Percentiles rank a stretch among this genome's conserved stretches.
Conservation (phyloP, 1,284 basidiomycete genomes). For the Leucocoprinus gongylophorus region DNA sequence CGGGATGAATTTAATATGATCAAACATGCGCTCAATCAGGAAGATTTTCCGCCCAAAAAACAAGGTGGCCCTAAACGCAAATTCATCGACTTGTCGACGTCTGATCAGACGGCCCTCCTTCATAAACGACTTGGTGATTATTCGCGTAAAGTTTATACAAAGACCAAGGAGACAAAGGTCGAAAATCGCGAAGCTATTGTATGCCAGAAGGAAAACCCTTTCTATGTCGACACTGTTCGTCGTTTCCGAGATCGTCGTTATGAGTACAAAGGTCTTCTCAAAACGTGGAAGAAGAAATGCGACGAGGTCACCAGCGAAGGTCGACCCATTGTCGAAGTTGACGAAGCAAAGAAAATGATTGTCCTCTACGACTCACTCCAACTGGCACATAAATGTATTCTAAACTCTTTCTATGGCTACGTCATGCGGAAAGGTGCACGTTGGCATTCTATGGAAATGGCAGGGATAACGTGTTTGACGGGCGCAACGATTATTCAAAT, state of each 20-base stretch:
- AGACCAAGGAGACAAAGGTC: slow-evolving; percentile 98
- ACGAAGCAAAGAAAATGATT: slow-evolving; percentile 99
- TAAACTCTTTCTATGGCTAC: slow-evolving; percentile 99
- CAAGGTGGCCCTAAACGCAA: slow-evolving; percentile 70
- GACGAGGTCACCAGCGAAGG: slow-evolving; percentile 68
- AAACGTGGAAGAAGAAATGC: slow-evolving; percentile 99
- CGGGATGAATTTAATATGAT: slow-evolving; percentile 99
- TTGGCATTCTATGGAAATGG: slow-evolving; percentile 99
- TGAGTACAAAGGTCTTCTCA: slow-evolving; percentile 98
- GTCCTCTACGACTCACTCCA: slow-evolving; percentile 99
- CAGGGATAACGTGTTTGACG: slow-evolving; percentile 97
- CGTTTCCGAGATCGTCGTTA: slow-evolving; percentile 97
- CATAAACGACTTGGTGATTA: slow-evolving; percentile 99
- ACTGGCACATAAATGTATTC: slow-evolving; percentile 98
- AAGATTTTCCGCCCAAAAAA: slow-evolving; percentile 81
- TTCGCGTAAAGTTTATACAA: slow-evolving; percentile 97
- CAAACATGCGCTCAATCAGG: slow-evolving; percentile 92
- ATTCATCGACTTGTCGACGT: slow-evolving; percentile 79
- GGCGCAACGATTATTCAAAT: slow-evolving; percentile 99
- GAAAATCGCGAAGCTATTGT: slow-evolving; percentile 94
- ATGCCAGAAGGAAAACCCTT: slow-evolving; percentile 97
- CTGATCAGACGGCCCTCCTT: slow-evolving; percentile 87
- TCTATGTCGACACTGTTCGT: slow-evolving; percentile 98
- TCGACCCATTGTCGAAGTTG: slow-evolving; percentile 75
- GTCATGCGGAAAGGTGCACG: slow-evolving; percentile 99